A percentile compares a stretch with the other conserved stretches of the same genome.
phyloP scores from a whole-genome alignment of 768 basidiomycete species.

The Serendipita indica region DNA sequence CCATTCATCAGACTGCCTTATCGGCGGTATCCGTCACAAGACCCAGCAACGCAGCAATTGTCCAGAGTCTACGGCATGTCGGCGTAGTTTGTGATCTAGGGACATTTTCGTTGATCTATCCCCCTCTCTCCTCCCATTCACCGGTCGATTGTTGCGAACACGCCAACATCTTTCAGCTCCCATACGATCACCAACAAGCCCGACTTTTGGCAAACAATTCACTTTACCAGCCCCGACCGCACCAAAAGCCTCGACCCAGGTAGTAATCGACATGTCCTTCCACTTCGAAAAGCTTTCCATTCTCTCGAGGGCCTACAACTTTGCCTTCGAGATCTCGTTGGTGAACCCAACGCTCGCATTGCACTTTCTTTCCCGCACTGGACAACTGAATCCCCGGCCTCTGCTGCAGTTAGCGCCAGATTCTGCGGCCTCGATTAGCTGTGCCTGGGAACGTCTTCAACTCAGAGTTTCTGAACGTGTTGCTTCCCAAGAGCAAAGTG shows the following conservation, averaged over 20 bases:
- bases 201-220: background rate
- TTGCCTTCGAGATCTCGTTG: background rate
- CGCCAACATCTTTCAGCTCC: background rate
- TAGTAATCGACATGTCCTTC: background rate
- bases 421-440: background rate
- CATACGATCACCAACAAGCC: conserved; percentile 4
- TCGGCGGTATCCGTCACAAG: background rate
- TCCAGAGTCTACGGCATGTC: conserved; percentile 6
- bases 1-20: background rate
- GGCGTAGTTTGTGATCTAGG: conserved; percentile 5
- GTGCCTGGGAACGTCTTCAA: background rate
- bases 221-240: background rate
- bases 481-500: background rate
- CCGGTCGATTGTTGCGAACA: background rate
- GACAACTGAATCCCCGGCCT: background rate
- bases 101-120: conserved; percentile 1
- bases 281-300: conserved; percentile 4
- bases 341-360: background rate
- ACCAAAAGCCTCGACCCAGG: background rate
- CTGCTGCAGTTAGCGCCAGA: background rate
- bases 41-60: background rate
- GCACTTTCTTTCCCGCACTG: background rate
- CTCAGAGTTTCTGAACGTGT: background rate
- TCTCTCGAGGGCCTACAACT: conserved; percentile 1
- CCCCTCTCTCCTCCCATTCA: conserved; percentile 3